A percentile compares a stretch with the other conserved stretches of the same genome.
Evolutionary conservation across 1,139 yeast species (phyloP).

Genomic region (Suhomyces choctaworum): DNA sequence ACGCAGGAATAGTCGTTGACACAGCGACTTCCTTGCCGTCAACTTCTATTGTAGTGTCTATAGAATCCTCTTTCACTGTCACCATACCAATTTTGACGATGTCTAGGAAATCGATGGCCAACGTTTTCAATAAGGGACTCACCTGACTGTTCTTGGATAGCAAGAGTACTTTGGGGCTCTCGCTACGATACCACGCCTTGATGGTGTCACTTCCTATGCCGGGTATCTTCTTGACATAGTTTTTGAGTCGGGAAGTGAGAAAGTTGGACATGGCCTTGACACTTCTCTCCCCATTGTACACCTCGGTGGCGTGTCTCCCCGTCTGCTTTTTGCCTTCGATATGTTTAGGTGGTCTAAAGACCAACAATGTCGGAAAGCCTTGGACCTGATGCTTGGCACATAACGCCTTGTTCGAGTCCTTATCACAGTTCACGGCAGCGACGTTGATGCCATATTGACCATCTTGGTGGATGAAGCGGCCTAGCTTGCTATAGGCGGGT

Average conservation of each 20-base stretch:
- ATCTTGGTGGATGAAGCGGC: conserved; percentile 50
- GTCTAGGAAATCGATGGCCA: conserved; percentile 71
- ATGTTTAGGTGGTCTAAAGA: conserved; percentile 78
- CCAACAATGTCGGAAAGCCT: conserved; percentile 81
- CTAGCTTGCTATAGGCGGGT: conserved; percentile 62
- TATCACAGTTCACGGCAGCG: conserved; percentile 88
- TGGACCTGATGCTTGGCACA: conserved; percentile 68
- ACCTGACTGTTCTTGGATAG: conserved; percentile 49
- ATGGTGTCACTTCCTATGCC: conserved; percentile 24
- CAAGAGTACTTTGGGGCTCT: conserved; percentile 36
- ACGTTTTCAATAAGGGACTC: conserved; percentile 65
- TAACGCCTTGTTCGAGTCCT: conserved; percentile 59
- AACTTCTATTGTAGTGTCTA: conserved; percentile 16
- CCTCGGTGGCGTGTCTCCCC: conserved; percentile 57
- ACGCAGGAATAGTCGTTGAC: conserved; percentile 26
- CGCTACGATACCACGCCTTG: conserved; percentile 30
- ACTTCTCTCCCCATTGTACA: conserved; percentile 68
- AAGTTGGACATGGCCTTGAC: conserved; percentile 59
- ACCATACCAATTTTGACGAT: conserved; percentile 32
- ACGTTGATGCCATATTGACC: conserved; percentile 63
- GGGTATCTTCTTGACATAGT: conserved; percentile 60
- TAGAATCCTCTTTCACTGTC: conserved; percentile 14
- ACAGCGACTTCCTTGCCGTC: conserved; percentile 25
- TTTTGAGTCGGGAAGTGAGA: conserved; percentile 64
- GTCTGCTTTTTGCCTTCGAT: conserved; percentile 25